phyloP scores from a whole-genome alignment of 352 stramenopile genomes.

The Phytophthora hybrid region DNA sequence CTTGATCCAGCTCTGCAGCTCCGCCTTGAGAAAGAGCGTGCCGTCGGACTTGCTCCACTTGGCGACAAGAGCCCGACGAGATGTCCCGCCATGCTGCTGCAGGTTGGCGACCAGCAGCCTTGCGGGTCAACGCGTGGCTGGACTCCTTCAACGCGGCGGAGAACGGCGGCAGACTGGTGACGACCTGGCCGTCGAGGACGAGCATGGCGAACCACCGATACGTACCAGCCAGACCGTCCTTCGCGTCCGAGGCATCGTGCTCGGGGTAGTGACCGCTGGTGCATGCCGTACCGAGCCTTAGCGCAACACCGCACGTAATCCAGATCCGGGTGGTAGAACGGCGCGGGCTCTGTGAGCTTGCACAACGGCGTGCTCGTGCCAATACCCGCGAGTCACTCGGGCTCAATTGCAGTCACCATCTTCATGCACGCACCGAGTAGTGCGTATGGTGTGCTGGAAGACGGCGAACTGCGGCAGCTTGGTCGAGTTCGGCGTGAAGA shows the following conservation, averaged over 20 bases:
- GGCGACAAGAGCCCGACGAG: slow-evolving; percentile 47
- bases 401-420: slow-evolving; percentile 97
- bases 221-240: slow-evolving; percentile 53
- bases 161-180: slow-evolving; percentile 77
- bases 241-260: slow-evolving; percentile 36
- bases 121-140: slow-evolving; percentile 91
- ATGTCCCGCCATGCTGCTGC: slow-evolving; percentile 54
- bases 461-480: slow-evolving; percentile 80
- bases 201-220: slow-evolving; percentile 90
- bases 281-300: slow-evolving; percentile 75
- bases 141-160: slow-evolving; percentile 91
- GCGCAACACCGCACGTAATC: slow-evolving; percentile 81
- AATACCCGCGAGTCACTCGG: slow-evolving; percentile 95
- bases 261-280: slow-evolving; percentile 75
- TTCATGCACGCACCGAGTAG: slow-evolving; percentile 94
- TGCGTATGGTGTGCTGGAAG: slow-evolving; percentile 82
- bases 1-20: too few relatives aligned
- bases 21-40: too few relatives aligned
- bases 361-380: slow-evolving; percentile 78
- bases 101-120: slow-evolving; percentile 74
- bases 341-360: slow-evolving; percentile 65
- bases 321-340: slow-evolving; percentile 61
- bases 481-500: slow-evolving; percentile 76
- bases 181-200: slow-evolving; percentile 73
- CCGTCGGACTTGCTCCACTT: too few relatives aligned